phyloP scores from a whole-genome alignment of 768 basidiomycete species.

The Kwoniella sp. region DNA sequence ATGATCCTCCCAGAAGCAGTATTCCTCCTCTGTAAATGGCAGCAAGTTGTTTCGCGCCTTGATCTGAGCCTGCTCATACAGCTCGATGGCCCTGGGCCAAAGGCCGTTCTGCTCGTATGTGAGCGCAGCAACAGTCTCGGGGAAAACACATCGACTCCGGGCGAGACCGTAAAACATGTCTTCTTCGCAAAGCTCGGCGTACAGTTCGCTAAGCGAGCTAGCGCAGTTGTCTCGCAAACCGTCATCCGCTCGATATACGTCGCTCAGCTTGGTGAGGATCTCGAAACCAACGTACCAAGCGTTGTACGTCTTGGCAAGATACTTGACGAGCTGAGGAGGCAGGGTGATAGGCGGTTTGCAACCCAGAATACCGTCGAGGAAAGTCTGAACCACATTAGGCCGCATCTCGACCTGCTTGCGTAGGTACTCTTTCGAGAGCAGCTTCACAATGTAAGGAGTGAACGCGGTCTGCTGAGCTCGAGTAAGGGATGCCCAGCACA shows the following conservation, averaged over 20 bases:
- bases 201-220: slow-evolving; percentile 89
- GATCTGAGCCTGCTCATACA: slow-evolving; percentile 85
- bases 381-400: slow-evolving; percentile 86
- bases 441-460: slow-evolving; percentile 79
- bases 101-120: slow-evolving; percentile 94
- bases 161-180: slow-evolving; percentile 96
- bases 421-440: slow-evolving; percentile 91
- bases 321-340: slow-evolving; percentile 92
- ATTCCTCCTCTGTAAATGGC: slow-evolving; percentile 90
- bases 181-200: slow-evolving; percentile 91
- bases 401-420: slow-evolving; percentile 79
- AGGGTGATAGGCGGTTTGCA: slow-evolving; percentile 82
- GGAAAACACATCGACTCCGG: slow-evolving; percentile 80
- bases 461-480: slow-evolving; percentile 83
- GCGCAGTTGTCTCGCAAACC: slow-evolving; percentile 74
- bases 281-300: slow-evolving; percentile 92
- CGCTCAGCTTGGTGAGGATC: slow-evolving; percentile 74
- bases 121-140: slow-evolving; percentile 77
- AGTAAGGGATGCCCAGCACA: slow-evolving; percentile 77
- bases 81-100: slow-evolving; percentile 85
- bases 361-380: slow-evolving; percentile 77
- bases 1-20: slow-evolving; percentile 98
- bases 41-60: slow-evolving; percentile 74
- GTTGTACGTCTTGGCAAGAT: slow-evolving; percentile 89
- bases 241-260: slow-evolving; percentile 70